Base-by-base conservation (phyloP, 108 stramenopile genomes). In the Bacterosira constricta region DNA sequence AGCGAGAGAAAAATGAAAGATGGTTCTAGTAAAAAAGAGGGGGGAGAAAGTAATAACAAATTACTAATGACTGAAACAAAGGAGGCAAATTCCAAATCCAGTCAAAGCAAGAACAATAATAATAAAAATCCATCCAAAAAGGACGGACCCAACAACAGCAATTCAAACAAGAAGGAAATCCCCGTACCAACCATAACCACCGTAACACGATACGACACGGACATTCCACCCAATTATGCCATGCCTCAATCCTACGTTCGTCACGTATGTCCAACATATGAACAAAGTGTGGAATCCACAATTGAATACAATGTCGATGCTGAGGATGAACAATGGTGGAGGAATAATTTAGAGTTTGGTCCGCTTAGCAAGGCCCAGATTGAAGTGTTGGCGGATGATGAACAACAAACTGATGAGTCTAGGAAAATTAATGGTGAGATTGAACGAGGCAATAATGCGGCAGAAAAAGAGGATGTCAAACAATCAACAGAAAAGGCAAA, bases 261-360 rank as follows among this genome's bases (percentile, higher is more conserved):
- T 47, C 73, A 88, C 66, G 68, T 62, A 29, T 69, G 75, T 51
- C 72, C 81, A n/a, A 71, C 86, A 0, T 74, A 63, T 17, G 63
- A 82, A 45, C 86, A 91, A 65, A 29, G 30, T 11, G 27, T 82
- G 11, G 52, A 77, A 6, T 64, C 71, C 10, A 67, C 32, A n/a
- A 36, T 89, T 0, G 89, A 93, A 63, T 93, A 93, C 74, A 82
- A 89, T 31, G 54, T 74, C 20, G 90, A 91, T 77, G 81, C 68
- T 9, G 93, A 94, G 36, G 93, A 94, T 71, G 90, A 94, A 65
- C 64, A 37, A 5, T 91, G 93, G 93, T 77, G 89, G 52, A 63
- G 55, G 25, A 77, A 80, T 20, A 86, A 91, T 79, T 20, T 51
- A 35, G 81, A 86, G n/a, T 94, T 94, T 66, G 92, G 92, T 11